Evolutionary conservation across 371 early-diverging fungal species (phyloP).

Genomic region (Smittium culicis): DNA sequence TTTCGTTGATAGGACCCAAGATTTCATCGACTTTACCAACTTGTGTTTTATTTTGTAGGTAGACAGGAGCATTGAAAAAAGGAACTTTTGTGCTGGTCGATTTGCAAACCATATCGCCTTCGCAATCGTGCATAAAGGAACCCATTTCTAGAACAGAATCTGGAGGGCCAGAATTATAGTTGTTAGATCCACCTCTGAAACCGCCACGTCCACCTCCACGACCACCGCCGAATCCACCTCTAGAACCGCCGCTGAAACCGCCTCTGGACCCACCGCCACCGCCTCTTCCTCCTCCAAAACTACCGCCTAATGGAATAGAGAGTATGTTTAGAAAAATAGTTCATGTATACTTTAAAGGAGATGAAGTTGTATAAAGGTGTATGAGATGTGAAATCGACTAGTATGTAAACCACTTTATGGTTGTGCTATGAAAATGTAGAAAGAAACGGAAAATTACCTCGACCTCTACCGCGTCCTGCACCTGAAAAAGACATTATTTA

Average conservation of each 20-base stretch:
- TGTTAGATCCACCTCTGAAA: constrained; percentile 19
- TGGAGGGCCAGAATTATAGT: constrained; percentile 16
- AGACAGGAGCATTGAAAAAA: constrained; percentile 98
- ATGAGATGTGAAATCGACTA: no score
- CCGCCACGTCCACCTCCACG: constrained; percentile 48
- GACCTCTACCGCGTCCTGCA: constrained; percentile 28
- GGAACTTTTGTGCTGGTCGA: constrained; percentile 87
- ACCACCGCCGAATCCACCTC: constrained; percentile 53
- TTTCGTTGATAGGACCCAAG: constrained; percentile 93
- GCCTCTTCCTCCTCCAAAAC: no score
- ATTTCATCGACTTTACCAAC: constrained; percentile 99
- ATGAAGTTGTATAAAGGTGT: no score
- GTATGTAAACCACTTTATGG: no score
- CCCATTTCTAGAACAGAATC: constrained; percentile 60
- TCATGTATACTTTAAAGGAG: no score
- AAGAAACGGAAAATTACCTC: background rate
- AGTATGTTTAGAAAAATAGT: no score
- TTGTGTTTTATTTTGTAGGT: constrained; percentile 89
- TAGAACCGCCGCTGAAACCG: constrained; percentile 19
- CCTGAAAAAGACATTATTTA: constrained; percentile 22
- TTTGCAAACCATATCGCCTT: constrained; percentile 94
- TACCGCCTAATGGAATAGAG: no score
- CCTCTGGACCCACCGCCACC: no score
- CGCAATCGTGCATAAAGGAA: constrained; percentile 83
- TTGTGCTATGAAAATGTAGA: background rate